Evolutionary conservation across 257 asterid genomes (phyloP).

Genomic region (Nicotiana undulata): DNA sequence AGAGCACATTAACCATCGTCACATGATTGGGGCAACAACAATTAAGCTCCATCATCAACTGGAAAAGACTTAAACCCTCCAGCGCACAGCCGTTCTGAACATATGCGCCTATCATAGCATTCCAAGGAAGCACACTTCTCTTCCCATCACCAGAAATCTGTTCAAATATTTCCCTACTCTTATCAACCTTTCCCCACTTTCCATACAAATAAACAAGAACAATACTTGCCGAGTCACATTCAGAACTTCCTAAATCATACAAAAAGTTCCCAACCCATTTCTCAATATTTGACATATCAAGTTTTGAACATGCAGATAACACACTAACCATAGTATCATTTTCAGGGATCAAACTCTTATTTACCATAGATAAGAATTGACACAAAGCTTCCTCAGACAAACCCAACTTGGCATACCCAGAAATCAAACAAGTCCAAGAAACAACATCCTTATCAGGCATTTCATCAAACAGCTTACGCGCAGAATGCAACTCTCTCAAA

Average conservation of each 20-base stretch:
- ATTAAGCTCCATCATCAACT: constrained; percentile 35
- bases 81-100: constrained; percentile 43
- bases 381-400: constrained; percentile 40
- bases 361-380: constrained; percentile 40
- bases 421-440: constrained; percentile 70
- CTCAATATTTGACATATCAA: constrained; percentile 23
- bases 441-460: constrained; percentile 43
- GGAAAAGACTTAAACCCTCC: constrained; percentile 49
- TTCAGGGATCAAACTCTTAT: constrained; percentile 40
- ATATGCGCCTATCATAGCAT: constrained; percentile 51
- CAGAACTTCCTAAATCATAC: background rate
- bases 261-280: constrained; percentile 38
- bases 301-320: constrained; percentile 62
- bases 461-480: constrained; percentile 61
- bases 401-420: constrained; percentile 52
- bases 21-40: constrained; percentile 62
- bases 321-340: constrained; percentile 65
- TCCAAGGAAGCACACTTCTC: constrained; percentile 61
- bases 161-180: constrained; percentile 54
- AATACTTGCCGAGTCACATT: constrained; percentile 32
- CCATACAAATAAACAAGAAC: constrained; percentile 58
- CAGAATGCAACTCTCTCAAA: constrained; percentile 38
- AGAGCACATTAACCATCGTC: constrained; percentile 66
- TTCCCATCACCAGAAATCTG: constrained; percentile 40
- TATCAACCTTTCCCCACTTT: constrained; percentile 36